These are phyloP conservation scores for Amphicarpaea edgeworthii DNA, from an alignment of 306 rosid species.

Conservation along the genomic window DNA sequence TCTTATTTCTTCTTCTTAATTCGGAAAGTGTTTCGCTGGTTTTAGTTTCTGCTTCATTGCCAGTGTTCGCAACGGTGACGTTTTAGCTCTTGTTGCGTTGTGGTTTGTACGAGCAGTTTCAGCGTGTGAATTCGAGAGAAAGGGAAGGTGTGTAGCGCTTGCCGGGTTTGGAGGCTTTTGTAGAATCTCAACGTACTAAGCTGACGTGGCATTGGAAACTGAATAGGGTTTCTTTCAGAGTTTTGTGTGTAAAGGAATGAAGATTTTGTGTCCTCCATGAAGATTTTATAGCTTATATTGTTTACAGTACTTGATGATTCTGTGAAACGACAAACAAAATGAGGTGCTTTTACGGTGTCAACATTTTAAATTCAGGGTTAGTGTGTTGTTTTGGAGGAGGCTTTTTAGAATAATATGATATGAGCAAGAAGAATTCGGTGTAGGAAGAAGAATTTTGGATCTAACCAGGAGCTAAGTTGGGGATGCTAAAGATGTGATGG, in stretches of 20 bases:
- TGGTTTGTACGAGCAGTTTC: conserved; percentile 31
- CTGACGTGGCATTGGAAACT: conserved; percentile 36
- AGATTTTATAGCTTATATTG: no score
- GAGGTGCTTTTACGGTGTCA: conserved; percentile 7
- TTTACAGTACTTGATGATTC: conserved; percentile 23
- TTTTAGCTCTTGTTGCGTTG: not conserved
- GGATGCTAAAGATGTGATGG: conserved; percentile 17
- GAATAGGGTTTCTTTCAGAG: conserved; percentile 24
- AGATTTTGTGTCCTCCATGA: not conserved
- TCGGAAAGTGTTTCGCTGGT: not conserved
- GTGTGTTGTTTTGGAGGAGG: conserved; percentile 18
- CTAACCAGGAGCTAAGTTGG: conserved; percentile 32
- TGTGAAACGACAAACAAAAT: conserved; percentile 29
- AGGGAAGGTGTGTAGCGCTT: not conserved
- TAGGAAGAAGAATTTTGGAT: conserved; percentile 17
- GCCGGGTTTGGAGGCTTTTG: conserved; percentile 6
- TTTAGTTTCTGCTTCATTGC: not conserved
- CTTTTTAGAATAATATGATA: conserved; percentile 21
- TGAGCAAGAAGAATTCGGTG: not conserved
- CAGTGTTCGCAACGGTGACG: not conserved
- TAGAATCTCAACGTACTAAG: conserved; percentile 21
- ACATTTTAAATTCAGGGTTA: conserved; percentile 30
- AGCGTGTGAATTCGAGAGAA: conserved; percentile 11
- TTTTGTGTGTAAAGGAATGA: not conserved
- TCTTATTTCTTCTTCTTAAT: not conserved